Evolutionary conservation across 352 stramenopile species (phyloP).

Genomic region (Elongisporangium prolatum): DNA sequence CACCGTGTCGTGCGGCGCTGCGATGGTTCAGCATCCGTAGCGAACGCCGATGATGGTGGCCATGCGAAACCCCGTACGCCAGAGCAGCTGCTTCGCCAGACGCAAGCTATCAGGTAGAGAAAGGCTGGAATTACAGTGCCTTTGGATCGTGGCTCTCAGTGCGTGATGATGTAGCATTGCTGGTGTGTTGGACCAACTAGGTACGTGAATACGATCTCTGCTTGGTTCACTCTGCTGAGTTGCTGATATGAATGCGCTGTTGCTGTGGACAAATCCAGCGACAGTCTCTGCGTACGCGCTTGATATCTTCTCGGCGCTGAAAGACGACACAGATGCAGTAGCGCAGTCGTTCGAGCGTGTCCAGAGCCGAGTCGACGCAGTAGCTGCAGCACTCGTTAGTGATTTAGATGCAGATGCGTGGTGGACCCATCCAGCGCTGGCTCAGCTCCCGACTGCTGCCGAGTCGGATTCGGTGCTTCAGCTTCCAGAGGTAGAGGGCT

Average conservation of each 20-base stretch:
- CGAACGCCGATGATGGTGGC: neutral
- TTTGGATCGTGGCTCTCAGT: neutral
- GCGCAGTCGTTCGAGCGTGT: slow-evolving; percentile 24
- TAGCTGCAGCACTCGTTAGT: slow-evolving; percentile 24
- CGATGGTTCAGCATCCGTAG: neutral
- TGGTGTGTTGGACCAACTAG: slow-evolving; percentile 46
- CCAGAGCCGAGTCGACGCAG: slow-evolving; percentile 19
- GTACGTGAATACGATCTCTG: slow-evolving; percentile 10
- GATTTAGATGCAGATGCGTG: slow-evolving; percentile 4
- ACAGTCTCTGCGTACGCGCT: slow-evolving; percentile 41
- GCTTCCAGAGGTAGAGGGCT: slow-evolving; percentile 11
- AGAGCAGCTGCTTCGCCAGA: slow-evolving; percentile 42
- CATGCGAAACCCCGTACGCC: slow-evolving; percentile 4
- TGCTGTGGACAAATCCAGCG: slow-evolving; percentile 18
- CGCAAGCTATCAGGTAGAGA: slow-evolving; percentile 28
- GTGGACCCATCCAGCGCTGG: slow-evolving; percentile 6
- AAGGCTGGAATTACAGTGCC: too few relatives aligned
- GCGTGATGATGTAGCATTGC: slow-evolving; percentile 22
- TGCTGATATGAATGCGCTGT: too few relatives aligned
- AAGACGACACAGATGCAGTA: slow-evolving; percentile 24
- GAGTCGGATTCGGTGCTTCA: slow-evolving; percentile 19
- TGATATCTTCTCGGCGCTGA: slow-evolving; percentile 47
- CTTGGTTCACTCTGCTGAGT: neutral
- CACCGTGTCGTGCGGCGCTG: neutral
- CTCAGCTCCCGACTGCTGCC: slow-evolving; percentile 14